Evolutionary conservation across 2,329 filamentous ascomycete species (phyloP).

Genomic region (Juglanconis sp.): DNA sequence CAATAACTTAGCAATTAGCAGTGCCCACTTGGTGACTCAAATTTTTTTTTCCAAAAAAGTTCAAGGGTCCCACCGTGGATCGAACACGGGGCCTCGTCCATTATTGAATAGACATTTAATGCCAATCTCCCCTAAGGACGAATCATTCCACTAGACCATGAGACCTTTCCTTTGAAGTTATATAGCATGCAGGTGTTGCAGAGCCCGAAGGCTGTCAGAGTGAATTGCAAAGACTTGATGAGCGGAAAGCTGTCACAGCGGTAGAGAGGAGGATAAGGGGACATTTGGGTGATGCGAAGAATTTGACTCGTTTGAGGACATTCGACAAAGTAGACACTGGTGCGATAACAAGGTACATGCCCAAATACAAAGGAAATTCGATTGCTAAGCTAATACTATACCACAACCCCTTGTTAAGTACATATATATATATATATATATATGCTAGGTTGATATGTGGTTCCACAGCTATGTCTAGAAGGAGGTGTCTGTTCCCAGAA

Average conservation of each 20-base stretch:
- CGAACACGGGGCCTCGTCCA: constrained; percentile 5
- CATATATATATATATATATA: no score
- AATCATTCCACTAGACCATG: constrained; percentile 13
- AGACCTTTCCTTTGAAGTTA: neutral
- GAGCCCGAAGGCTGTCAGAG: no score
- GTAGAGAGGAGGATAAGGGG: no score
- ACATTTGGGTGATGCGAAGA: neutral
- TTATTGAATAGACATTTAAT: constrained; percentile 3
- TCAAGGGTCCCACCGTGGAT: constrained; percentile 5
- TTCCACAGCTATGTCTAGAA: no score
- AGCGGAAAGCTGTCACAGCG: no score
- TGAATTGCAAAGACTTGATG: neutral
- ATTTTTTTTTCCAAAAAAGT: neutral
- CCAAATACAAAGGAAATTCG: no score
- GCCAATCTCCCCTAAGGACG: neutral
- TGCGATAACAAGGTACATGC: no score
- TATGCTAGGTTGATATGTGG: no score
- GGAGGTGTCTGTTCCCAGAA: no score
- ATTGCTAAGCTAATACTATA: no score
- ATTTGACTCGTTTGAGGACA: neutral
- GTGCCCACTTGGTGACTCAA: neutral
- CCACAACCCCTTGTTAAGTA: no score
- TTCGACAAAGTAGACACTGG: neutral
- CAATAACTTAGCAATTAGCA: neutral
- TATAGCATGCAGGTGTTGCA: no score